phyloP scores from a whole-genome alignment of 352 stramenopile species.

The Phytophthora rubi region DNA sequence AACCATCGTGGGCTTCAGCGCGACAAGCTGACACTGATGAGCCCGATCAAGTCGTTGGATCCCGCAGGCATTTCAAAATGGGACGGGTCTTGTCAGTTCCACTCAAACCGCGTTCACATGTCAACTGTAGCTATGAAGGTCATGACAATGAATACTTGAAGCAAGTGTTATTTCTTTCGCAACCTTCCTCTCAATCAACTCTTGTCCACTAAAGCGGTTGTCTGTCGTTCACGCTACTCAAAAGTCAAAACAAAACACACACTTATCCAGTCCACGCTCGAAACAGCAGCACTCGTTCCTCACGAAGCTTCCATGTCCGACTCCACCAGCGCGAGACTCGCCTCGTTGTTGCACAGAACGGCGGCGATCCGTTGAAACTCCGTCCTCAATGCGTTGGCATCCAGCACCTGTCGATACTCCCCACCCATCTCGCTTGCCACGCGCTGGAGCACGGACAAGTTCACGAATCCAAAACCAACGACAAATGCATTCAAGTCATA shows the following conservation, averaged over 20 bases:
- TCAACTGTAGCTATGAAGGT: no score
- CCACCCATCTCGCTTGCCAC: constrained; percentile 57
- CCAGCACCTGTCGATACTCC: constrained; percentile 46
- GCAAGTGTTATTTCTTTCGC: background rate
- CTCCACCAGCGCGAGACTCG: constrained; percentile 39
- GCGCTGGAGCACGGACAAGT: constrained; percentile 54
- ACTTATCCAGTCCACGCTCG: background rate
- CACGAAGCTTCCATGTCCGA: background rate
- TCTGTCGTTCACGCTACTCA: background rate
- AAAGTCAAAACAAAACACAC: background rate
- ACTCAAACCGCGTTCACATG: no score
- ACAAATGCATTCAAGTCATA: constrained; percentile 64
- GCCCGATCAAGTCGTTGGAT: no score
- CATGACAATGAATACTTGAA: background rate
- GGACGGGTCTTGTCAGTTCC: no score
- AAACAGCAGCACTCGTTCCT: background rate
- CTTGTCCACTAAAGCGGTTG: background rate
- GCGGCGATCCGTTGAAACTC: constrained; percentile 42
- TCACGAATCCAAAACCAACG: constrained; percentile 67
- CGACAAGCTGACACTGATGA: no score
- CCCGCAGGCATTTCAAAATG: no score
- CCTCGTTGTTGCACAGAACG: constrained; percentile 30
- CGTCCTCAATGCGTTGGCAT: constrained; percentile 30
- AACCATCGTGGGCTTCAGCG: constrained; percentile 10
- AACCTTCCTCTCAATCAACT: background rate